phyloP scores from a whole-genome alignment of 352 stramenopile species.

The Phytophthora podocarpi region DNA sequence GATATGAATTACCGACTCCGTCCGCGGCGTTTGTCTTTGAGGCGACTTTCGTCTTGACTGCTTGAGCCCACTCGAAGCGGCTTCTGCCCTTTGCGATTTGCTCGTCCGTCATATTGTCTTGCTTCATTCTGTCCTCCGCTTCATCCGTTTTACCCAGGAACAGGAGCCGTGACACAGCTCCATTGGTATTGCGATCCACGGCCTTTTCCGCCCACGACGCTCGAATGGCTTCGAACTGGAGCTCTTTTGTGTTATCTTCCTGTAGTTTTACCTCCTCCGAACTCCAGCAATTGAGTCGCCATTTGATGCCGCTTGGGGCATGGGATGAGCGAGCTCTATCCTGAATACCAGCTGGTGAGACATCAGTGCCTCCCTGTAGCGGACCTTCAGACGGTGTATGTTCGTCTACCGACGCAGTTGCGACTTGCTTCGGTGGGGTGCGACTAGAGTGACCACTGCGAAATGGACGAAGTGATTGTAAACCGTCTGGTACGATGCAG shows the following conservation, averaged over 20 bases:
- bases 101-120: constrained; percentile 50
- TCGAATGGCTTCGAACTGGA: constrained; percentile 55
- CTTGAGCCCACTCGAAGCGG: constrained; percentile 49
- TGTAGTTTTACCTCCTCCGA: constrained; percentile 66
- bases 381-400: constrained; percentile 1
- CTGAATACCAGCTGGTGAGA: background rate
- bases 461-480: constrained; percentile 70
- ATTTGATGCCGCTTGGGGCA: constrained; percentile 33
- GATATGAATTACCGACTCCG: constrained; percentile 8
- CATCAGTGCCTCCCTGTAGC: background rate
- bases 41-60: constrained; percentile 17
- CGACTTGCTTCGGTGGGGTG: background rate
- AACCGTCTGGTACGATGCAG: constrained; percentile 48
- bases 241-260: constrained; percentile 59
- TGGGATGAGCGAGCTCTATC: constrained; percentile 19
- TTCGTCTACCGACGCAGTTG: constrained; percentile 12
- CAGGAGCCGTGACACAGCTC: constrained; percentile 51
- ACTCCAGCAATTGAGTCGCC: constrained; percentile 67
- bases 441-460: constrained; percentile 23
- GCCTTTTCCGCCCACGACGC: constrained; percentile 56
- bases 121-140: constrained; percentile 42
- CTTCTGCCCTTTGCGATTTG: constrained; percentile 43
- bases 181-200: constrained; percentile 61
- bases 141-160: constrained; percentile 53
- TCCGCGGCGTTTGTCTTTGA: constrained; percentile 3